Evolutionary conservation across 495 filamentous ascomycete species (phyloP), one percentile per base, ranked within the genome.

Genomic region (Clavariopsis aquatica): DNA sequence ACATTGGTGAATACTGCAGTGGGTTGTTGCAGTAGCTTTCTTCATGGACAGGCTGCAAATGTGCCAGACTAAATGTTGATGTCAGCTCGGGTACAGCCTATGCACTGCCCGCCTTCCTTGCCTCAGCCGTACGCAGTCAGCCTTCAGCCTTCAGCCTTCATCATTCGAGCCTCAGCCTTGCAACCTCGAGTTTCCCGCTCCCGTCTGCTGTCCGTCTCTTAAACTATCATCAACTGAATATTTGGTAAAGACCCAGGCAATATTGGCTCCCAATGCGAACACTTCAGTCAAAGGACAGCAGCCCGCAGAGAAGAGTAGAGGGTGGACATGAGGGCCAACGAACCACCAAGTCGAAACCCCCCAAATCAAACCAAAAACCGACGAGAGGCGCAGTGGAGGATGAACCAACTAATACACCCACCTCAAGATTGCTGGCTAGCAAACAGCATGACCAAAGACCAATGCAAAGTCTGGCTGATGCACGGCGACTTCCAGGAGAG

Each of bases 1-100:
- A 52, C 58, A 65, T 65, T 1, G 54, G 1, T 45, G 22, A 57
- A 10, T 1, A 57, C 5, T 57, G 8, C 19, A 34, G 38, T 15
- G n/a, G 38, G 13, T 43, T 43, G 38, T 43, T 43, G 38, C 13
- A 36, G n/a, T 34, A 6, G 31, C 38, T 6, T 43, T 17, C 3
- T 15, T 43, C n/a, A 2, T 43, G 38, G 38, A 17, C 12, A 43
- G 13, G 13, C 38, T 43, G 38, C 12, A 43, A 17, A 7, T 43
- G 15, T 6, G 3, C n/a, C 8, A 43, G 3, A 17, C n/a, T n/a
- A 3, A 2, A 17, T 17, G 38, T 43, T n/a, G 12, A 43, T n/a
- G 3, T 7, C 38, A 43, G 38, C 38, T 17, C 38, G 9, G 13
- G 9, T 7, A 3, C 8, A 27, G 26, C 29, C 2, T 23, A 52